Percentiles rank a stretch among this genome's conserved stretches.
Conservation (phyloP, 495 filamentous ascomycete species). For the Usnea hakonensis region DNA sequence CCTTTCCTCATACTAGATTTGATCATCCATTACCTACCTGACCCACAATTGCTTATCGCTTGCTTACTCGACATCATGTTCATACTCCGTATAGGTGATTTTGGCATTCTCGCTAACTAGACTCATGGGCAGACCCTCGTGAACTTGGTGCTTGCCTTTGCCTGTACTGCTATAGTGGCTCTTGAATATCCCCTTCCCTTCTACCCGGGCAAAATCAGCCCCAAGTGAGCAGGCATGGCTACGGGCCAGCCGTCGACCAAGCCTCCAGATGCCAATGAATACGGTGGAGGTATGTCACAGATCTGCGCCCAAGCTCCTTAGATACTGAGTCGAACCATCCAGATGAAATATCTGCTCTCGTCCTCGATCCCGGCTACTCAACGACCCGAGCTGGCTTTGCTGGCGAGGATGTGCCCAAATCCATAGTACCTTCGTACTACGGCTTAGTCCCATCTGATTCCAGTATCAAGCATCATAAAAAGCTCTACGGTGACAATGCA, state of each 20-base stretch:
- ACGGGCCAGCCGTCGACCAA: conserved; percentile 31
- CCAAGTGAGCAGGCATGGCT: conserved; percentile 8
- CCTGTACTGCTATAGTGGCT: no score
- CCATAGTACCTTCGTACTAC: conserved; percentile 82
- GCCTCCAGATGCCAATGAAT: conserved; percentile 59
- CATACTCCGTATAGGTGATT: no score
- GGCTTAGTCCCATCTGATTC: conserved; percentile 49
- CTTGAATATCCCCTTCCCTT: no score
- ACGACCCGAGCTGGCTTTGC: conserved; percentile 91
- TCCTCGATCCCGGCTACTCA: conserved; percentile 89
- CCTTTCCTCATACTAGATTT: no score
- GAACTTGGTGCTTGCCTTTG: no score
- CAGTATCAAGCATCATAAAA: conserved; percentile 47
- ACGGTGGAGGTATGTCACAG: conserved; percentile 66
- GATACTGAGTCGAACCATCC: conserved; percentile 1
- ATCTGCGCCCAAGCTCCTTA: conserved; percentile 7
- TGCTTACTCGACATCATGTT: no score
- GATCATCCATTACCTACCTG: no score
- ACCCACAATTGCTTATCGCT: no score
- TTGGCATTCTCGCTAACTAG: no score
- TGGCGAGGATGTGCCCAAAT: conserved; percentile 94
- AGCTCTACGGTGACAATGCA: conserved; percentile 78
- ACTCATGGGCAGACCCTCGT: no score
- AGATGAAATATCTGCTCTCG: conserved; percentile 96
- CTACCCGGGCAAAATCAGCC: no score